Conservation (phyloP, 345 rosid species). For the Boechera divaricarpa region DNA sequence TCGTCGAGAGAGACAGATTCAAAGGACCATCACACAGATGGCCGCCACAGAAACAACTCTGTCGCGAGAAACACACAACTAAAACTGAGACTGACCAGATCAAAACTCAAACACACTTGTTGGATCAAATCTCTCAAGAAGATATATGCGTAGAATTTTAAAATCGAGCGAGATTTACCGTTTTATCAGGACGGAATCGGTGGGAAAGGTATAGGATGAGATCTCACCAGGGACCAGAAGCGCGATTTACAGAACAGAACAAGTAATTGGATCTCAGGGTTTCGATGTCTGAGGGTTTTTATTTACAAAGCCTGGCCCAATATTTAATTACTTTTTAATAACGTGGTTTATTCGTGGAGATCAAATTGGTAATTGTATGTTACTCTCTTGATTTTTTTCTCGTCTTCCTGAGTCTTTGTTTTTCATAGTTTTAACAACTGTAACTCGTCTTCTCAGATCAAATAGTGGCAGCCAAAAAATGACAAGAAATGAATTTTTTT, state of each 20-base stretch:
- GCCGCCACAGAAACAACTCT: slow-evolving; percentile 4
- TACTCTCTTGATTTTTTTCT: too few relatives aligned
- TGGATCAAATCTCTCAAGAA: slow-evolving; percentile 26
- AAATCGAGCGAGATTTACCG: slow-evolving; percentile 28
- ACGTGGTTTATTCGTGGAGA: too few relatives aligned
- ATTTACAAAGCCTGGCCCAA: slow-evolving; percentile 17
- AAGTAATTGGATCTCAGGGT: slow-evolving; percentile 30
- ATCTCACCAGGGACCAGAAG: slow-evolving; percentile 29
- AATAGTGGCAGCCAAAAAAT: not conserved
- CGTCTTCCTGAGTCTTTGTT: too few relatives aligned
- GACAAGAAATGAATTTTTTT: not conserved
- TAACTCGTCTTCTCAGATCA: slow-evolving; percentile 4
- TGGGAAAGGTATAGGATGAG: slow-evolving; percentile 11
- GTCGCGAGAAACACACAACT: slow-evolving; percentile 16
- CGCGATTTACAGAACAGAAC: slow-evolving; percentile 27
- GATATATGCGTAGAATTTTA: not conserved
- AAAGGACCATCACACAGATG: slow-evolving; percentile 34
- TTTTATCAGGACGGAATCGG: slow-evolving; percentile 10
- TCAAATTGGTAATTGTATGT: too few relatives aligned
- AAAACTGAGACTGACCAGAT: slow-evolving; percentile 25
- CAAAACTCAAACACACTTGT: slow-evolving; percentile 19
- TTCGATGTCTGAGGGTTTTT: slow-evolving; percentile 4
- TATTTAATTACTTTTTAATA: too few relatives aligned
- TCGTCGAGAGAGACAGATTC: slow-evolving; percentile 33
- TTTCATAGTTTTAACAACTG: not conserved